Percentiles rank a stretch among this genome's conserved stretches.
Conservation (phyloP, 345 rosid genomes). For the Rhodamnia rubescens region DNA sequence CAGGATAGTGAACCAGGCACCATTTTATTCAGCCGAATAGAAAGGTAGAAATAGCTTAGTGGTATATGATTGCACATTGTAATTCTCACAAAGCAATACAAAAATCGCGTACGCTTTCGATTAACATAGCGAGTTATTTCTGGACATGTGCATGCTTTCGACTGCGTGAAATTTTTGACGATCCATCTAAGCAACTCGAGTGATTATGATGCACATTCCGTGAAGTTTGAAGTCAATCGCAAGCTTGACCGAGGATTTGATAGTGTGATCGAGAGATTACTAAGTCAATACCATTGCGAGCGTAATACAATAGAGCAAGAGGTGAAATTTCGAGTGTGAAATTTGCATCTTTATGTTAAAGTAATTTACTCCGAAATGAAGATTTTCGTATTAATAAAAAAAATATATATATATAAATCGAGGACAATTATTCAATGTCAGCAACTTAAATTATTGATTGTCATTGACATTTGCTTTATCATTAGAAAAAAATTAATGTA, state of each 20-base stretch:
- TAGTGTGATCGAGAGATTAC: not conserved
- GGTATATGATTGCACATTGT: not conserved
- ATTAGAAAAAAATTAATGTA: not conserved
- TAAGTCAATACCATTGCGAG: not conserved
- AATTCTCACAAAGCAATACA: not conserved
- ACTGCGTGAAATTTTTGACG: not conserved
- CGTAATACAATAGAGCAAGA: not conserved
- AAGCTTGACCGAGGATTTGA: not conserved
- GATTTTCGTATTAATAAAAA: too few species aligned
- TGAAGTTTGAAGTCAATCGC: not conserved
- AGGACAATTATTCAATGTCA: too few species aligned
- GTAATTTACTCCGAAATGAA: too few species aligned
- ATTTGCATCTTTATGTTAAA: too few species aligned
- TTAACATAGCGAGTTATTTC: not conserved
- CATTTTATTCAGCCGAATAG: not conserved
- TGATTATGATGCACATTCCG: not conserved
- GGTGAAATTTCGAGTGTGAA: not conserved
- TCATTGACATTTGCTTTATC: not conserved
- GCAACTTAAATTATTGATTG: not conserved
- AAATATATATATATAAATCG: too few species aligned
- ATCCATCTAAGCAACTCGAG: not conserved
- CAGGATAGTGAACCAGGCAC: slow-evolving; percentile 1
- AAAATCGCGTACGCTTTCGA: not conserved
- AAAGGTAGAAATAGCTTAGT: not conserved
- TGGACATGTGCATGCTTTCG: not conserved